Conservation (phyloP, 2,329 filamentous ascomycete genomes). For the Phialophora tarda region DNA sequence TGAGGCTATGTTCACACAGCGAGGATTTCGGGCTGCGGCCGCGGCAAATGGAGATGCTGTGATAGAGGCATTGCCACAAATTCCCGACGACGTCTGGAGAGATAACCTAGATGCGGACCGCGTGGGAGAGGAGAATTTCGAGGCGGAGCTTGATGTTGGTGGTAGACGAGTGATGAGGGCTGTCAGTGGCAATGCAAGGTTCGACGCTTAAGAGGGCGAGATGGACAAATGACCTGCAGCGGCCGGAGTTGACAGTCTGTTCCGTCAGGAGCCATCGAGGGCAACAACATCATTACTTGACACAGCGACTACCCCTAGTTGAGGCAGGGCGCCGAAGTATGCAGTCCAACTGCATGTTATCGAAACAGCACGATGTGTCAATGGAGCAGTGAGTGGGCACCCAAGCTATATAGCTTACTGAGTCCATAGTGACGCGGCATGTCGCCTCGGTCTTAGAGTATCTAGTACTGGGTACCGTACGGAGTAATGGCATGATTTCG, state of each 20-base stretch:
- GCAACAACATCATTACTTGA: constrained; percentile 1
- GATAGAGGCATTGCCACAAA: constrained; percentile 11
- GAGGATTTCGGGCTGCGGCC: constrained; percentile 2
- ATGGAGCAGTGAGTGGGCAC: background rate
- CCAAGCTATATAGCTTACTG: background rate
- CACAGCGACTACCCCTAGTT: background rate
- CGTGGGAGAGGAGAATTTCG: constrained; percentile 40
- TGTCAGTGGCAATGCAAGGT: constrained; percentile 35
- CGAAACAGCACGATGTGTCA: background rate
- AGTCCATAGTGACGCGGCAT: background rate
- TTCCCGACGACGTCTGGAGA: constrained; percentile 31
- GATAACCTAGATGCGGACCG: constrained; percentile 38
- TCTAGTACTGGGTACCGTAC: background rate
- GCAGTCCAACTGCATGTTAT: background rate
- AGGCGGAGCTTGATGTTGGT: constrained; percentile 14
- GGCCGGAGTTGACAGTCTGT: background rate
- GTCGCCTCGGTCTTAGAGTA: background rate
- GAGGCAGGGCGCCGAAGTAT: background rate
- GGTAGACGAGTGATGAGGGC: constrained; percentile 26
- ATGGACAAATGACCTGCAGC: background rate
- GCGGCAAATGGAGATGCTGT: constrained; percentile 9
- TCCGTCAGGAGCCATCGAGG: background rate
- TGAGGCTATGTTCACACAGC: constrained; percentile 25
- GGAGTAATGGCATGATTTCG: background rate
- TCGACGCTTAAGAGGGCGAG: constrained; percentile 17